Base-by-base conservation (phyloP, 2,329 filamentous ascomycete species). In the Ilyonectria sp. region DNA sequence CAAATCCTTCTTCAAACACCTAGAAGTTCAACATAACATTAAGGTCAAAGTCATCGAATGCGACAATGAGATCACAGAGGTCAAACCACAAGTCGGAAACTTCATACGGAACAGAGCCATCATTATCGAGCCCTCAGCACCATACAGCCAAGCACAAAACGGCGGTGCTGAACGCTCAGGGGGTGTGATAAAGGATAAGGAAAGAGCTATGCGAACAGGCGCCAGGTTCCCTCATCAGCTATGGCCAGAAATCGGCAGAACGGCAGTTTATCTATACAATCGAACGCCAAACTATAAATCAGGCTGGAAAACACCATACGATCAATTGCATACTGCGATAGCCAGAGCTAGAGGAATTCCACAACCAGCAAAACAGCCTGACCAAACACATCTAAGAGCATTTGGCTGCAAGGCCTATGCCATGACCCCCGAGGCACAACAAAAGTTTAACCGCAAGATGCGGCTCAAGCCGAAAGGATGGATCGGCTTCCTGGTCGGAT, bases 111-210 rank as follows among this genome's bases (percentile, higher is more conserved):
- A 53, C 15, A 53, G 29, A 35, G 49, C 49, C 1, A 53, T 53
- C 31, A 17, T 53, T 33, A 15, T 53, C 29, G 6, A 53, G 49
- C 49, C 49, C 29, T 53, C 49, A 53, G 49, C 49, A 53, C 49
- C 29, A 35, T 33, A 53, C 49, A 53, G 9, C 13, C 29, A 53
- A 35, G 49, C 49, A 13, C 17, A 53, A 53, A 53, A 53, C n/a
- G 49, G 49, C 49, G 15, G 49, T 31, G 49, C 49, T 13, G 29
- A 53, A 53, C 49, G 49, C 49, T 53, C 49, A 53, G 49, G 49
- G 49, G 49, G 49, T 53, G 29, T 53, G 15, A 53, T 53, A 17
- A 53, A 53, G 23, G 49, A 53, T 53, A 53, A 53, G 23, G 49
- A 53, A 53, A 31, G 49, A 53, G 49, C 49, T 33, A 53, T 53